phyloP scores from a whole-genome alignment of 23 red algal genomes.

The Gracilaria vermiculophylla region DNA sequence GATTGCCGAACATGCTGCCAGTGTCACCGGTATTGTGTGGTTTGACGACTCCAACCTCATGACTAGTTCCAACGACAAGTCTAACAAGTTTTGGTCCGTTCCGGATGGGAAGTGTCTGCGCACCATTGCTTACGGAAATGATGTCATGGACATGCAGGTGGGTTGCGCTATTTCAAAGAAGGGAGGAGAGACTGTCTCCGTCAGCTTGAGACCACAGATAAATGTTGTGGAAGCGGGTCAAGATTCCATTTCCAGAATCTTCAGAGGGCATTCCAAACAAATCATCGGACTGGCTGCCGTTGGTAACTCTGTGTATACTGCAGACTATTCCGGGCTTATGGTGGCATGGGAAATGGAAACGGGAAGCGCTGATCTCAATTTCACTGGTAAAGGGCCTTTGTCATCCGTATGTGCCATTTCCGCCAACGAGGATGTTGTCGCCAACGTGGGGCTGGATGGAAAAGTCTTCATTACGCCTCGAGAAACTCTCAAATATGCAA shows the following conservation, averaged over 20 bases:
- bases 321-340: slow-evolving; percentile 67
- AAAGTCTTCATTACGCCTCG: slow-evolving; percentile 61
- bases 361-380: slow-evolving; percentile 20
- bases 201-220: slow-evolving; percentile 57
- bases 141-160: slow-evolving; percentile 84
- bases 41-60: slow-evolving; percentile 38
- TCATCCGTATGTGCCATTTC: slow-evolving; percentile 57
- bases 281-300: slow-evolving; percentile 68
- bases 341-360: slow-evolving; percentile 64
- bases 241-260: background rate
- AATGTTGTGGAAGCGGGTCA: slow-evolving; percentile 24
- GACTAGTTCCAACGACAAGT: slow-evolving; percentile 77
- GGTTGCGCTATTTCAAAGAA: slow-evolving; percentile 47
- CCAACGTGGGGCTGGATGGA: slow-evolving; percentile 67
- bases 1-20: slow-evolving; percentile 55
- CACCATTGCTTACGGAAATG: slow-evolving; percentile 50
- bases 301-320: slow-evolving; percentile 61
- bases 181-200: slow-evolving; percentile 37
- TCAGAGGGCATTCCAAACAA: slow-evolving; percentile 79
- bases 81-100: slow-evolving; percentile 61
- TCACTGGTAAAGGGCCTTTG: slow-evolving; percentile 63
- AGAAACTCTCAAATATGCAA: slow-evolving; percentile 31
- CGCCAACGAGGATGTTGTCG: slow-evolving; percentile 61
- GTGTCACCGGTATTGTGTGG: slow-evolving; percentile 71
- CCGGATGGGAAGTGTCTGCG: slow-evolving; percentile 42